A percentile compares a stretch with the other conserved stretches of the same genome.
Conservation (phyloP, 208 protist species). For the Trichomonas vaginalis region DNA sequence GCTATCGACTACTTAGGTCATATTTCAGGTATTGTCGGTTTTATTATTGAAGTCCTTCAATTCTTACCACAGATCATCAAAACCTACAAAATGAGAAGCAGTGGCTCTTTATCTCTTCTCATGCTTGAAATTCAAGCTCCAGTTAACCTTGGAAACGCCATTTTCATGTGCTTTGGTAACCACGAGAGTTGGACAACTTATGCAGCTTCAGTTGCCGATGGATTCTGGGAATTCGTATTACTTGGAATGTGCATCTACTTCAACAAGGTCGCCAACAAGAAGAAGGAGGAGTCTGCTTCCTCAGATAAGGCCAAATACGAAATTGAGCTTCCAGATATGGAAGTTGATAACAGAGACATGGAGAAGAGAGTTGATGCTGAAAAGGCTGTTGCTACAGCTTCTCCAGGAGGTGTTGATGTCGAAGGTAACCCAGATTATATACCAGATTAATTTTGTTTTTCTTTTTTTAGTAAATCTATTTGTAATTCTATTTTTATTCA, state of each 20-base stretch:
- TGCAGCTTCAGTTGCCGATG: background rate
- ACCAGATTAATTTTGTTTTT: no score
- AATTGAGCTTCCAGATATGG: no score
- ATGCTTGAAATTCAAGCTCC: background rate
- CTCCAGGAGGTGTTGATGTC: no score
- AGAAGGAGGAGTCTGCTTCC: background rate
- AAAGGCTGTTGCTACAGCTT: no score
- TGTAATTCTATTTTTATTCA: no score
- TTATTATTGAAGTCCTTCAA: background rate
- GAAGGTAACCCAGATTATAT: no score
- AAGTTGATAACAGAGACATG: no score
- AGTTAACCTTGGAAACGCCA: background rate
- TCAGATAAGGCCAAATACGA: no score
- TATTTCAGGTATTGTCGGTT: background rate
- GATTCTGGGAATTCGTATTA: background rate
- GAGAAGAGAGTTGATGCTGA: no score
- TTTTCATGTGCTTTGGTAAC: background rate
- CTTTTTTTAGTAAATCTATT: no score
- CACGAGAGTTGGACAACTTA: background rate
- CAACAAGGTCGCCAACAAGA: background rate
- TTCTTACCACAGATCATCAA: background rate
- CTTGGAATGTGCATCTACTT: background rate
- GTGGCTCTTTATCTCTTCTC: background rate
- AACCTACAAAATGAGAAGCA: background rate
- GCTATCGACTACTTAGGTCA: background rate